Conservation (phyloP, 805 yeast species). For the Maudiozyma bulderi region DNA sequence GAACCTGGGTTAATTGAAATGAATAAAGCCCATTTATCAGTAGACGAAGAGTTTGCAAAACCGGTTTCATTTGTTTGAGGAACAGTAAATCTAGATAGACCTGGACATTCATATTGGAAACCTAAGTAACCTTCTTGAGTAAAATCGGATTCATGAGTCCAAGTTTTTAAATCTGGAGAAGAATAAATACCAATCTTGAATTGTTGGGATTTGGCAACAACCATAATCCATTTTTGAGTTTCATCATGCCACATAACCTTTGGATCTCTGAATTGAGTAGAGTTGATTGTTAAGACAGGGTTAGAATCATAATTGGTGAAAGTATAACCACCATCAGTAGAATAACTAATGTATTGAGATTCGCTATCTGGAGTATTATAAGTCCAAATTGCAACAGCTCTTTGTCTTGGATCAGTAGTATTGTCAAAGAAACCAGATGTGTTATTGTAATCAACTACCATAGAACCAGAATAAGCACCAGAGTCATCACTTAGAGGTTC, state of each 20-base stretch:
- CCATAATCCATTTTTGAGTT: conserved; percentile 1
- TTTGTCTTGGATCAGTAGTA: not conserved
- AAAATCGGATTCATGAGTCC: not conserved
- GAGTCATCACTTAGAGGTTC: not conserved
- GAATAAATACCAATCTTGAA: not conserved
- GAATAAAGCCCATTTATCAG: not conserved
- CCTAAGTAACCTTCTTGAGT: not conserved
- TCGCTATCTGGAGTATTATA: conserved; percentile 1
- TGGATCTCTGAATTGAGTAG: conserved; percentile 2
- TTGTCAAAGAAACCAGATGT: not conserved
- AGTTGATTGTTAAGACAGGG: not conserved
- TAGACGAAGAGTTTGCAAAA: not conserved
- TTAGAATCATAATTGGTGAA: not conserved
- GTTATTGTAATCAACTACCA: conserved; percentile 1
- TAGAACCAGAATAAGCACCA: conserved; percentile 1
- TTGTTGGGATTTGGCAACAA: conserved; percentile 1
- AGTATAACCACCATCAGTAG: not conserved
- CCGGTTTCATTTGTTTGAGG: not conserved
- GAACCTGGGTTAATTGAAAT: conserved; percentile 1
- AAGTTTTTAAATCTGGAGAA: not conserved
- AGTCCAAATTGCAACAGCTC: conserved; percentile 2
- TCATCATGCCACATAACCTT: conserved; percentile 1
- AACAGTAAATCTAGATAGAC: not conserved
- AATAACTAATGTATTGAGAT: conserved; percentile 1
- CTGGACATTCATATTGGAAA: conserved; percentile 1